A percentile compares a stretch with the other conserved stretches of the same genome.
These are phyloP conservation scores for Fistulifera pelliculosa DNA, from an alignment of 108 stramenopile genomes.

Conservation along the genomic window DNA sequence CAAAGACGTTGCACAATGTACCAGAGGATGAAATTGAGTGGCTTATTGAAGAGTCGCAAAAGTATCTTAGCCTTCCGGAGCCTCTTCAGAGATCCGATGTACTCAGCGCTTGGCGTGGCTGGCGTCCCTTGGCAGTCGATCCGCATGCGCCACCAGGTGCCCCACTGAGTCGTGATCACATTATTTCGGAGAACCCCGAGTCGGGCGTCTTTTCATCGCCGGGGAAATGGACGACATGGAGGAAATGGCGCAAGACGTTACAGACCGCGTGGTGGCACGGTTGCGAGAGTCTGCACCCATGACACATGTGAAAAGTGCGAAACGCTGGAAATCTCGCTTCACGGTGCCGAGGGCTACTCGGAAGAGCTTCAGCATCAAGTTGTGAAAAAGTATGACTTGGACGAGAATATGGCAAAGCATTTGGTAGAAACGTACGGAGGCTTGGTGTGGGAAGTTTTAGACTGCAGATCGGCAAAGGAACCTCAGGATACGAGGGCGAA, in stretches of 20 bases:
- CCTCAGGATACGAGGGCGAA: constrained; percentile 25
- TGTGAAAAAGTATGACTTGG: constrained; percentile 85
- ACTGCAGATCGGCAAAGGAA: too few relatives aligned
- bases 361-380: constrained; percentile 43
- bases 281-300: too few relatives aligned
- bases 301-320: too few relatives aligned
- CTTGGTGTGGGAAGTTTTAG: constrained; percentile 84
- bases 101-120: constrained; percentile 81
- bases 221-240: constrained; percentile 99
- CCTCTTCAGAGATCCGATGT: constrained; percentile 57
- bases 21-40: constrained; percentile 93
- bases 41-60: constrained; percentile 87
- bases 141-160: constrained; percentile 78
- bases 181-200: constrained; percentile 76
- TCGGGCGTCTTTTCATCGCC: constrained; percentile 88
- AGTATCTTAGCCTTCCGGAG: constrained; percentile 66
- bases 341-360: constrained; percentile 81
- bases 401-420: constrained; percentile 78
- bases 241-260: constrained; percentile 95
- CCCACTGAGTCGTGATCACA: constrained; percentile 71
- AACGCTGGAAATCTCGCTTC: constrained; percentile 63
- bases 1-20: constrained; percentile 79
- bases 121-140: constrained; percentile 82
- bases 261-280: constrained; percentile 55
- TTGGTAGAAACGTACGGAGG: constrained; percentile 88